A percentile compares a stretch with the other conserved stretches of the same genome.
These are phyloP conservation scores for Pogostemon cablin DNA, from an alignment of 257 asterid species.

Conservation along the genomic window DNA sequence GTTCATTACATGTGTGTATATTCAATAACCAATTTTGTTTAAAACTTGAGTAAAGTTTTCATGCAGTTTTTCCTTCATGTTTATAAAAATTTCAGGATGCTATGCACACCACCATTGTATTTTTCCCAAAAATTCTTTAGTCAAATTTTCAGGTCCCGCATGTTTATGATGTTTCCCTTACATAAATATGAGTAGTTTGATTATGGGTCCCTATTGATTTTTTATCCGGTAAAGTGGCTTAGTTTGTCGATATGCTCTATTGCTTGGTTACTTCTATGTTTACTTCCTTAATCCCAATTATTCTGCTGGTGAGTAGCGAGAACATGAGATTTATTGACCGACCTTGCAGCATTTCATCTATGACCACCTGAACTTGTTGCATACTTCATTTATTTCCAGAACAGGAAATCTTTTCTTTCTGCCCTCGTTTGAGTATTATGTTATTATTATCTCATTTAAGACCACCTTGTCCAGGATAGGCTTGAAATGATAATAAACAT, in stretches of 20 bases:
- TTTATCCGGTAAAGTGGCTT: not conserved
- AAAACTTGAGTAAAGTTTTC: not conserved
- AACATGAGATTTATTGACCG: not conserved
- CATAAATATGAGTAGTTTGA: not conserved
- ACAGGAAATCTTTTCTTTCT: not conserved
- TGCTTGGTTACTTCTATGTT: not conserved
- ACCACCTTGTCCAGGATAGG: slow-evolving; percentile 69
- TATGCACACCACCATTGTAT: not conserved
- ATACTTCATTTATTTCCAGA: slow-evolving; percentile 20
- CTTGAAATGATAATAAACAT: slow-evolving; percentile 70
- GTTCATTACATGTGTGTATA: slow-evolving; percentile 30
- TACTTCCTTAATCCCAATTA: not conserved
- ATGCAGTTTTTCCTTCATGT: not conserved
- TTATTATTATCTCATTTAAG: slow-evolving; percentile 12
- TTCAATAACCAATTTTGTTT: slow-evolving; percentile 1
- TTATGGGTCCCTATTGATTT: not conserved
- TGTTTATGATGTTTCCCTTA: not conserved
- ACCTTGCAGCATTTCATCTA: not conserved
- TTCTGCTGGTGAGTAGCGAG: not conserved
- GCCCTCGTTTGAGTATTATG: not conserved
- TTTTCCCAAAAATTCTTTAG: not conserved
- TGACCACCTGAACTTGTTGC: not conserved
- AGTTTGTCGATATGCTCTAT: not conserved
- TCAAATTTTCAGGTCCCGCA: not conserved
- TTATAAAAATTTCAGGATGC: slow-evolving; percentile 2